Conservation (phyloP, 1,139 yeast genomes). For the Waltiozyma sp. region DNA sequence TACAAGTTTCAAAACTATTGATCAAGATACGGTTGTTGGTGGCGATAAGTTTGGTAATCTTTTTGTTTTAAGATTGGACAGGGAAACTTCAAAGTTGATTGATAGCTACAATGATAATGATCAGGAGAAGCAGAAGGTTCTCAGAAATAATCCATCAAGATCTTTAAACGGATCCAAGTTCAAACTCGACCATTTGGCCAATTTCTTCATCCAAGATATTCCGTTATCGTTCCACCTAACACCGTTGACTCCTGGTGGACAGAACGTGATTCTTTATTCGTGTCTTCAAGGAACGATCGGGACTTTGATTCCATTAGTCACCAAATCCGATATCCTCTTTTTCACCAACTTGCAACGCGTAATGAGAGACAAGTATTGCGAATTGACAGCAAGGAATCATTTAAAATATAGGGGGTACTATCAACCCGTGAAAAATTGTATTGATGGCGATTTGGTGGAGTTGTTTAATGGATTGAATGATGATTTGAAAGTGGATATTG, state of each 20-base stretch:
- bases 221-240: slow-evolving; percentile 51
- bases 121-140: not conserved
- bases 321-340: slow-evolving; percentile 52
- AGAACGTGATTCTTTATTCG: slow-evolving; percentile 55
- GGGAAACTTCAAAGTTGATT: slow-evolving; percentile 17
- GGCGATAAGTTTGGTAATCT: slow-evolving; percentile 91
- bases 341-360: slow-evolving; percentile 43
- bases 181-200: slow-evolving; percentile 44
- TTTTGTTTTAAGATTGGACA: slow-evolving; percentile 52
- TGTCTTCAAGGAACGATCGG: slow-evolving; percentile 84
- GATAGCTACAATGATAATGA: not conserved
- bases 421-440: slow-evolving; percentile 60
- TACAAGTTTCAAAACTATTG: slow-evolving; percentile 49
- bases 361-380: slow-evolving; percentile 23
- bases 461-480: slow-evolving; percentile 30
- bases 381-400: slow-evolving; percentile 49
- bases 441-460: slow-evolving; percentile 87
- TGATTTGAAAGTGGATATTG: slow-evolving; percentile 34
- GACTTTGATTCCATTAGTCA: slow-evolving; percentile 52
- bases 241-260: slow-evolving; percentile 40
- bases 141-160: slow-evolving; percentile 3
- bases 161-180: slow-evolving; percentile 41
- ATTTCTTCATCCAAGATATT: slow-evolving; percentile 61
- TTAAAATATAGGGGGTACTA: slow-evolving; percentile 64
- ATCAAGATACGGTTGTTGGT: slow-evolving; percentile 63